These are phyloP conservation scores for Litsea cubeba DNA, from an alignment of 164 flowering plant species.

Conservation along the genomic window DNA sequence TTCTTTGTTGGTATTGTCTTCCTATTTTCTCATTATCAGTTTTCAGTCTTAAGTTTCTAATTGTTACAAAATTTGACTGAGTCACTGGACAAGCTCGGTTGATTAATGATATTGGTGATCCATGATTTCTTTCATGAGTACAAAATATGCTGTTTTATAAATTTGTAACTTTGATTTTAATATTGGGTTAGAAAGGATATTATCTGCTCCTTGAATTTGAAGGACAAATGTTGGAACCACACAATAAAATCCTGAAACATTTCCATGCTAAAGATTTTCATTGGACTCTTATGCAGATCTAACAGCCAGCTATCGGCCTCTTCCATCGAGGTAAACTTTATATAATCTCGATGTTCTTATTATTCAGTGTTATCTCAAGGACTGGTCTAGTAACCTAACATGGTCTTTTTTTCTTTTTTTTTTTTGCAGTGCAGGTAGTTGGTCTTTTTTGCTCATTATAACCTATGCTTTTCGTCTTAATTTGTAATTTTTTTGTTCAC, in stretches of 20 bases:
- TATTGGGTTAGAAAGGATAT: no score
- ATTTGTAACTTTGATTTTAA: background rate
- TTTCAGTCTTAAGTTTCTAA: background rate
- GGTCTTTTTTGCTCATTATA: slow-evolving; percentile 12
- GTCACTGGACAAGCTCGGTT: background rate
- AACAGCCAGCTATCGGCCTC: slow-evolving; percentile 40
- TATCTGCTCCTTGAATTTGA: background rate
- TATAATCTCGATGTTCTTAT: background rate
- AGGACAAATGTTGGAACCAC: background rate
- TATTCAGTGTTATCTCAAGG: background rate
- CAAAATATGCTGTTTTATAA: no score
- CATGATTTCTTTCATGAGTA: background rate
- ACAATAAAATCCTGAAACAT: background rate
- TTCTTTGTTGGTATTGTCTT: background rate
- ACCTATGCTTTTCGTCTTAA: slow-evolving; percentile 2
- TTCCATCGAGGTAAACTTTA: slow-evolving; percentile 40
- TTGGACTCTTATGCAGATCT: slow-evolving; percentile 37
- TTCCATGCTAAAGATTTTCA: background rate
- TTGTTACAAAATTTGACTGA: background rate
- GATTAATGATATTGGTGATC: background rate
- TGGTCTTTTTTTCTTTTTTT: slow-evolving; percentile 5
- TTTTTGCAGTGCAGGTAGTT: slow-evolving; percentile 54
- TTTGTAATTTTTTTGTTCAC: background rate
- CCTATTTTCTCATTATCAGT: no score
- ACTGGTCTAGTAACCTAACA: slow-evolving; percentile 10